These are phyloP conservation scores for Phialocephala subalpina DNA, from an alignment of 2,329 filamentous ascomycete genomes.

Conservation along the genomic window DNA sequence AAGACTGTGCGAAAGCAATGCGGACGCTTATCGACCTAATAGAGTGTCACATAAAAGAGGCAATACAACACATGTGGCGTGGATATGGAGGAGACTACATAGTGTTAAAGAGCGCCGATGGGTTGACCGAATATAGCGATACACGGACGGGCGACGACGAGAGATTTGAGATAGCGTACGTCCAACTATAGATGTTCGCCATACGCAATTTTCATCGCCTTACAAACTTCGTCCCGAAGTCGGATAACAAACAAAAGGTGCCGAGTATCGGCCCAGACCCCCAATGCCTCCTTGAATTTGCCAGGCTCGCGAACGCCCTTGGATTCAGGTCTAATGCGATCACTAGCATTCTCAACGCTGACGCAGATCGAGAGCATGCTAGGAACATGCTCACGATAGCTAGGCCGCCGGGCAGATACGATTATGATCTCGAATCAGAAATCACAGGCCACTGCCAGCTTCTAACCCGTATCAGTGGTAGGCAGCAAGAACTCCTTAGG, in stretches of 20 bases:
- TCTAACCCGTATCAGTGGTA: conserved; percentile 23
- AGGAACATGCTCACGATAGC: conserved; percentile 24
- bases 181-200: conserved; percentile 25
- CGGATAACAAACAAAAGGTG: conserved; percentile 26
- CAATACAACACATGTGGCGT: conserved; percentile 48
- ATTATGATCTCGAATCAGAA: conserved; percentile 27
- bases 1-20: conserved; percentile 22
- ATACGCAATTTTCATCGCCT: conserved; percentile 23
- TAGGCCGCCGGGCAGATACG: conserved; percentile 20
- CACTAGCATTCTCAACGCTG: conserved; percentile 22
- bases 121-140: conserved; percentile 21
- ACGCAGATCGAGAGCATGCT: conserved; percentile 20
- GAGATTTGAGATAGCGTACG: conserved; percentile 25
- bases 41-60: conserved; percentile 25
- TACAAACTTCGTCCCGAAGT: conserved; percentile 24
- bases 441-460: conserved; percentile 21
- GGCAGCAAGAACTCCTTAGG: conserved; percentile 19
- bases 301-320: conserved; percentile 19
- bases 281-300: conserved; percentile 25
- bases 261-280: conserved; percentile 16
- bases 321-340: conserved; percentile 24
- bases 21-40: conserved; percentile 22
- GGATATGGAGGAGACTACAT: conserved; percentile 47
- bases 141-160: conserved; percentile 16
- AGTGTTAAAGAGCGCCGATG: conserved; percentile 24